Conservation (phyloP, 768 basidiomycete genomes). For the Russula olivacea region DNA sequence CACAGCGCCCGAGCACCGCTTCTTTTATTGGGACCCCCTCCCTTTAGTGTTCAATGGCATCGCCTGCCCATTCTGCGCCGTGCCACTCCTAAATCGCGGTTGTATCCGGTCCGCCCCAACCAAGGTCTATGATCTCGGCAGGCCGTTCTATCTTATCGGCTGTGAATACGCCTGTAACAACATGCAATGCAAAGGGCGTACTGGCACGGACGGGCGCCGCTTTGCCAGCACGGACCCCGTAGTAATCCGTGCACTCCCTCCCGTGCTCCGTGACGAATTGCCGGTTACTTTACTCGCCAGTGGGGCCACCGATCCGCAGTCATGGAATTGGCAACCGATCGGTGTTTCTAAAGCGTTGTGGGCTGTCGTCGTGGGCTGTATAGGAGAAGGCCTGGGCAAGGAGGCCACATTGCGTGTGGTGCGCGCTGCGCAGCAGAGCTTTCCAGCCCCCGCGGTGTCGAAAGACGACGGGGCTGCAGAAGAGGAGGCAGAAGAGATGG, state of each 20-base stretch:
- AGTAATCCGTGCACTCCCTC: constrained; percentile 64
- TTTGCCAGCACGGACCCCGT: constrained; percentile 69
- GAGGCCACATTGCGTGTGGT: constrained; percentile 58
- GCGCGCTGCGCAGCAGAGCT: constrained; percentile 50
- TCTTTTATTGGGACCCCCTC: constrained; percentile 84
- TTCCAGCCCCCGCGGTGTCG: constrained; percentile 27
- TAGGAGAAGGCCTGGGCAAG: constrained; percentile 54
- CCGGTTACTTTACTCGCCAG: constrained; percentile 57
- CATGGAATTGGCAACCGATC: constrained; percentile 75
- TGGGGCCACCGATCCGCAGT: constrained; percentile 40
- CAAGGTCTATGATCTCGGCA: constrained; percentile 74
- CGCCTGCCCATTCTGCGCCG: constrained; percentile 58
- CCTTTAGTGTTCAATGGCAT: constrained; percentile 81
- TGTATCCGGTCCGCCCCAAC: constrained; percentile 69
- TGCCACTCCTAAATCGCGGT: constrained; percentile 58
- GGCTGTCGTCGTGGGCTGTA: constrained; percentile 61
- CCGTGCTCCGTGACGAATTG: constrained; percentile 65
- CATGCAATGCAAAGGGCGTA: constrained; percentile 39
- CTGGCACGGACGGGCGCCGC: constrained; percentile 49
- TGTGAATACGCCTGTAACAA: constrained; percentile 70
- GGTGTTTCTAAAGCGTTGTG: constrained; percentile 67
- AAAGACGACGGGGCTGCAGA: constrained; percentile 14
- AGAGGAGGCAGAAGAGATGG: constrained; percentile 27
- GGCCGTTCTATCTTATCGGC: constrained; percentile 80
- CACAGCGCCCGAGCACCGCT: constrained; percentile 66